A percentile compares a stretch with the other conserved stretches of the same genome.
Conservation (phyloP, 208 protist genomes). For the Entamoeba dispar region DNA sequence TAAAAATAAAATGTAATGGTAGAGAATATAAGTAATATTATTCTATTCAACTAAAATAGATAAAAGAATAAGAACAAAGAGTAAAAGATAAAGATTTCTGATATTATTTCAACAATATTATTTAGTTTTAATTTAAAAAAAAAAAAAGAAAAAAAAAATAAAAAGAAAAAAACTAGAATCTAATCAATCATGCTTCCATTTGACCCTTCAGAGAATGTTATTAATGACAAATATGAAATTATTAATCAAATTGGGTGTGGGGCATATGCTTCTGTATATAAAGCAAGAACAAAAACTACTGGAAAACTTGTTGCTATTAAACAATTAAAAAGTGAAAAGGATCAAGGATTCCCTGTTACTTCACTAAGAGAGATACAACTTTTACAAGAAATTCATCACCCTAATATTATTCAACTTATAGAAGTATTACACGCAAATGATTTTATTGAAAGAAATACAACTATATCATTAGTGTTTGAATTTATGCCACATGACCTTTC, state of each 20-base stretch:
- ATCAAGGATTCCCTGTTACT: slow-evolving; percentile 84
- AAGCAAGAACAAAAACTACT: slow-evolving; percentile 21
- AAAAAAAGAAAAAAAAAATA: too few species aligned
- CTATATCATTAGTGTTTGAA: slow-evolving; percentile 53
- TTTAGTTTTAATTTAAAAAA: too few species aligned
- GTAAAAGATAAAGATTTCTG: too few species aligned
- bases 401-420: slow-evolving; percentile 56
- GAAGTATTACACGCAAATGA: slow-evolving; percentile 70
- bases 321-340: slow-evolving; percentile 67
- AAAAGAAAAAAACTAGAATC: too few species aligned
- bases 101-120: too few species aligned
- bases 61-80: too few species aligned
- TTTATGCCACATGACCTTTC: slow-evolving; percentile 55
- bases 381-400: slow-evolving; percentile 80
- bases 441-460: slow-evolving; percentile 41
- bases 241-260: neutral
- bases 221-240: too few species aligned
- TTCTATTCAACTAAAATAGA: too few species aligned
- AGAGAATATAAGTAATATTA: too few species aligned
- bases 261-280: neutral
- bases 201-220: too few species aligned
- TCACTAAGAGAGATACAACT: slow-evolving; percentile 86
- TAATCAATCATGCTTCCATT: too few species aligned
- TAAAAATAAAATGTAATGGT: too few species aligned
- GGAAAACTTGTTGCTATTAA: slow-evolving; percentile 73